phyloP scores from a whole-genome alignment of 129 eudicot genomes.

The Scalesia atractyloides region DNA sequence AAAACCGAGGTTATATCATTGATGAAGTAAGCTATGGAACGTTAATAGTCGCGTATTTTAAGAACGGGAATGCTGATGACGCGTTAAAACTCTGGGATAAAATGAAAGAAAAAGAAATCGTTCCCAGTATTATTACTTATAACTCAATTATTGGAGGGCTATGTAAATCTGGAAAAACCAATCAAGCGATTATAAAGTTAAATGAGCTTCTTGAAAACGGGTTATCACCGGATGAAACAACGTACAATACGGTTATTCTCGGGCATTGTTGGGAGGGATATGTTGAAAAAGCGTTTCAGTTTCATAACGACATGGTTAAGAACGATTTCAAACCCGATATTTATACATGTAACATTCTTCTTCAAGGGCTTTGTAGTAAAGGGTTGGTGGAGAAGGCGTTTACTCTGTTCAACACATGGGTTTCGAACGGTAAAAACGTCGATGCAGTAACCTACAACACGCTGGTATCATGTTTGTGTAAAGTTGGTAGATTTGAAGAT shows the following conservation, averaged over 20 bases:
- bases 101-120: conserved; percentile 59
- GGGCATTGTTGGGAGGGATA: conserved; percentile 81
- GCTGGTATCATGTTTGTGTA: conserved; percentile 69
- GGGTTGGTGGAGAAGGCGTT: conserved; percentile 80
- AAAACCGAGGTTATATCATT: conserved; percentile 56
- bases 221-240: conserved; percentile 68
- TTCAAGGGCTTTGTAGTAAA: conserved; percentile 74
- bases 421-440: conserved; percentile 54
- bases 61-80: conserved; percentile 48
- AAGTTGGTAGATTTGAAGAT: conserved; percentile 66
- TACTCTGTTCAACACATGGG: conserved; percentile 68
- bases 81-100: conserved; percentile 80
- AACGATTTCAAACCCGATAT: conserved; percentile 67
- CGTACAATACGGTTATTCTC: conserved; percentile 72
- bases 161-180: conserved; percentile 67
- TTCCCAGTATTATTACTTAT: conserved; percentile 58
- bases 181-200: conserved; percentile 56
- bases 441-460: conserved; percentile 86
- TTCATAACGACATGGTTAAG: conserved; percentile 78
- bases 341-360: conserved; percentile 76
- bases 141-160: conserved; percentile 73
- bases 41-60: conserved; percentile 68
- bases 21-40: conserved; percentile 90
- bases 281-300: conserved; percentile 78
- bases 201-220: conserved; percentile 75